Evolutionary conservation across 2,329 filamentous ascomycete species (phyloP), one percentile per base, ranked within the genome.

Genomic region (Zymoseptoria passerinii): DNA sequence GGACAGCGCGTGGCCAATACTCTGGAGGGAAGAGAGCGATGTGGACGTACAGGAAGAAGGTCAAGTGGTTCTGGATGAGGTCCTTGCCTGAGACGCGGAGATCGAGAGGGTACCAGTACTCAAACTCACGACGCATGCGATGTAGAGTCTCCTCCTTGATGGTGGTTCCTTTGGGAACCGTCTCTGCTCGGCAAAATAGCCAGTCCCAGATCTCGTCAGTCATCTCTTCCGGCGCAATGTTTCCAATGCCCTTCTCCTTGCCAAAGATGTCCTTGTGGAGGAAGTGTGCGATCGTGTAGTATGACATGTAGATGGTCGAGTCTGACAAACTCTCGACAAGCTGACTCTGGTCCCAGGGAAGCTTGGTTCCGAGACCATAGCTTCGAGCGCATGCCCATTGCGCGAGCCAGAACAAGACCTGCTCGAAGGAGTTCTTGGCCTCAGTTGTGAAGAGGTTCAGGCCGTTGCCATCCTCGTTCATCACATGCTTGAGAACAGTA

Each of bases 181-280:
- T 83, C 28, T 92, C 86, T 18, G 85, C 83, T 58, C 90, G 85
- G 71, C 84, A 87, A 77, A 97, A 96, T 66, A 97, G 78, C 72
- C 95, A 96, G 75, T 99, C 92, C 91, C 92, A 99, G 52, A 96
- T 89, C 67, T 95, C 90, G 65, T 96, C 92, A 8, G 82, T 90
- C 87, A 97, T 92, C 75, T 96, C 90, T 58, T 94, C 89, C 1
- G 90, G 79, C 50, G 81, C 83, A 65, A 97, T 81, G 62, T 87
- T 83, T 55, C 85, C 80, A 35, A 81, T 70, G 63, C 90, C 91
- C 65, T 83, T 81, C 51, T 83, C 81, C 67, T 85, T 84, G 55
- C 94, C 94, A 66, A 90, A 97, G 61, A 94, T 85, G 67, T 97
- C 94, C 54, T 83, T 84, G 76, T 85, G 75, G 80, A 87, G 73